These are phyloP conservation scores for Lodderomyces margitis DNA, from an alignment of 1,139 yeast genomes.

Conservation along the genomic window DNA sequence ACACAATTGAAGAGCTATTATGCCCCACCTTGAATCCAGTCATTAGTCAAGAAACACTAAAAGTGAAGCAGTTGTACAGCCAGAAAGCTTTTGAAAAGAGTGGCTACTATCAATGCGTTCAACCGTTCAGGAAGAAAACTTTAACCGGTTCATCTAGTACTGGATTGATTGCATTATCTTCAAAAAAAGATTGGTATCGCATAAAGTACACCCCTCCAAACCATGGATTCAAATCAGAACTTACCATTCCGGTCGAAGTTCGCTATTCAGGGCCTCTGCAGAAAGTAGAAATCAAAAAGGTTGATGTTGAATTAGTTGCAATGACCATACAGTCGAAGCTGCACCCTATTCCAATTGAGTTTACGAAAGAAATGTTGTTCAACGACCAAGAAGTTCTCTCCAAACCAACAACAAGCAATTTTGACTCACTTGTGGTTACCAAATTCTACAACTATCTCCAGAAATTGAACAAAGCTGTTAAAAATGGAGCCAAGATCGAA, in stretches of 20 bases:
- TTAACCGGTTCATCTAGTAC: slow-evolving; percentile 31
- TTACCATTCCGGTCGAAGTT: slow-evolving; percentile 37
- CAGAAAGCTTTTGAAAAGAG: slow-evolving; percentile 14
- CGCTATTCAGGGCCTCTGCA: slow-evolving; percentile 21
- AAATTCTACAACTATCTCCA: slow-evolving; percentile 30
- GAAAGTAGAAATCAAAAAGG: slow-evolving; percentile 30
- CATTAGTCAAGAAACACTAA: slow-evolving; percentile 17
- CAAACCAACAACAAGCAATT: slow-evolving; percentile 21
- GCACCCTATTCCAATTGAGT: slow-evolving; percentile 40
- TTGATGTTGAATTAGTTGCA: slow-evolving; percentile 35
- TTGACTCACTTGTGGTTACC: slow-evolving; percentile 31
- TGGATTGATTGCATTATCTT: slow-evolving; percentile 38
- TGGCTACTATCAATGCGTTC: slow-evolving; percentile 29
- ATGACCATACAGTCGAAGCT: slow-evolving; percentile 37
- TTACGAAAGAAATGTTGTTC: slow-evolving; percentile 43
- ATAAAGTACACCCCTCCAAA: slow-evolving; percentile 35
- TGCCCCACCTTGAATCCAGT: slow-evolving; percentile 24
- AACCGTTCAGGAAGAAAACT: slow-evolving; percentile 35
- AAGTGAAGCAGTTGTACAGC: slow-evolving; percentile 35
- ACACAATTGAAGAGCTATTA: slow-evolving; percentile 30
- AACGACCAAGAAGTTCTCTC: slow-evolving; percentile 23
- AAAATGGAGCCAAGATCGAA: slow-evolving; percentile 37
- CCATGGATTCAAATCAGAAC: slow-evolving; percentile 18
- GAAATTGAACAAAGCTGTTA: slow-evolving; percentile 30
- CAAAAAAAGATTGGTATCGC: slow-evolving; percentile 33